A percentile compares a stretch with the other conserved stretches of the same genome.
Evolutionary conservation across 1,139 yeast species (phyloP).

Genomic region (Yamadazyma dushanensis): DNA sequence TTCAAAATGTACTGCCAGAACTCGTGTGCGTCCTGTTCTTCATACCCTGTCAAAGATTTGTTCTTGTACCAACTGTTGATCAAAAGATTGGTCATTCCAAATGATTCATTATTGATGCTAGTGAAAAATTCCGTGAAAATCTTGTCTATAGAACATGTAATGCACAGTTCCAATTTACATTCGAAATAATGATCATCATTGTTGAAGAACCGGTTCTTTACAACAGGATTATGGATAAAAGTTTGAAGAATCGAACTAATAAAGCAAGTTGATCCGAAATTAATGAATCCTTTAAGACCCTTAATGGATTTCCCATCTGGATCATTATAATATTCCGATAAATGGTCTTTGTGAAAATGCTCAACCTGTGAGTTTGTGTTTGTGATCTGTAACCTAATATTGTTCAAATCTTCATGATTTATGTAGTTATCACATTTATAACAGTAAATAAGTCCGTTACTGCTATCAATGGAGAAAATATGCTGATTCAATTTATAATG

Average conservation of each 20-base stretch:
- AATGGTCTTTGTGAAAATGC: conserved; percentile 13
- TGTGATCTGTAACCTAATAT: conserved; percentile 30
- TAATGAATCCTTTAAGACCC: conserved; percentile 85
- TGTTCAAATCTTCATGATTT: conserved; percentile 58
- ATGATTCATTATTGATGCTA: conserved; percentile 57
- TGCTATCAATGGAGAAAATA: conserved; percentile 67
- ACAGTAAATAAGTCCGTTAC: conserved; percentile 66
- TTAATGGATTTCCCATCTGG: conserved; percentile 65
- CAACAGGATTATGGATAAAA: conserved; percentile 81
- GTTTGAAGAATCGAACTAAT: conserved; percentile 90
- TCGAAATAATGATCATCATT: conserved; percentile 55
- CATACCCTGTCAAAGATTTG: conserved; percentile 84
- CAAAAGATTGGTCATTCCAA: conserved; percentile 71
- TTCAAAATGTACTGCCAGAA: conserved; percentile 89
- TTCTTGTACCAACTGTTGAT: conserved; percentile 84
- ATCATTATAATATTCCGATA: conserved; percentile 23
- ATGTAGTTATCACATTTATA: conserved; percentile 75
- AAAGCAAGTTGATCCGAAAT: conserved; percentile 95
- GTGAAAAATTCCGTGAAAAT: conserved; percentile 69
- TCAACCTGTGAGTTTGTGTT: conserved; percentile 23
- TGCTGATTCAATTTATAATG: conserved; percentile 70
- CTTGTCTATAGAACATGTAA: conserved; percentile 81
- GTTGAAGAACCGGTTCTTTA: conserved; percentile 72
- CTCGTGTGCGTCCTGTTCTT: conserved; percentile 98
- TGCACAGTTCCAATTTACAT: conserved; percentile 54